These are phyloP conservation scores for Endogone sp. DNA, from an alignment of 192 early-diverging fungal species.

Conservation along the genomic window DNA sequence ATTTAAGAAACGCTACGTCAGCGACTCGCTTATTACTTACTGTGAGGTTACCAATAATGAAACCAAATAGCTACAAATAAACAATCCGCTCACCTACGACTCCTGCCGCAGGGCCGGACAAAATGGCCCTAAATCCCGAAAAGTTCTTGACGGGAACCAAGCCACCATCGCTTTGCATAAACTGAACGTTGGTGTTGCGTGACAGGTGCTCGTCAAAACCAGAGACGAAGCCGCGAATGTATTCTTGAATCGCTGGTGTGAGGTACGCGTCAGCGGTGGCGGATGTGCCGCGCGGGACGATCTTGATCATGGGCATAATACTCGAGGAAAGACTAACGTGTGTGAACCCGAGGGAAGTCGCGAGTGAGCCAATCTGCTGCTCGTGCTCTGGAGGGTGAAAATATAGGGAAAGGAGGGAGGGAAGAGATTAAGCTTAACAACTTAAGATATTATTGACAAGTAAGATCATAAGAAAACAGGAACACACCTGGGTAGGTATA, in stretches of 20 bases:
- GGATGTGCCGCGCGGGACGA: conserved; percentile 89
- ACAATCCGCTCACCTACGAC: conserved; percentile 72
- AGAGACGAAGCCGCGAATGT: conserved; percentile 78
- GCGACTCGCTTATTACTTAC: conserved; percentile 9
- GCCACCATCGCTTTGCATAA: conserved; percentile 99
- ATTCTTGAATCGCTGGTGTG: conserved; percentile 85
- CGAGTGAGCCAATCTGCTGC: conserved; percentile 57
- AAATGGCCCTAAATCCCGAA: conserved; percentile 82
- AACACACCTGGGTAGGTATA: conserved; percentile 77
- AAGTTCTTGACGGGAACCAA: conserved; percentile 83
- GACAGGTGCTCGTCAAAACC: conserved; percentile 78
- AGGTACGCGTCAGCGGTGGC: conserved; percentile 92
- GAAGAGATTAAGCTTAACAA: not conserved
- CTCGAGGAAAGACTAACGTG: conserved; percentile 80
- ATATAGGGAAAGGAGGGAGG: too few relatives aligned
- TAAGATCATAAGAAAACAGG: conserved; percentile 2
- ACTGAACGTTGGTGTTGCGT: conserved; percentile 59
- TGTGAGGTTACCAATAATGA: conserved; percentile 9
- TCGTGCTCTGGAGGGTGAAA: conserved; percentile 63
- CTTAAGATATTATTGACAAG: not conserved
- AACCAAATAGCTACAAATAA: conserved; percentile 44
- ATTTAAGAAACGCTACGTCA: not conserved
- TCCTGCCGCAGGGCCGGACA: conserved; percentile 94
- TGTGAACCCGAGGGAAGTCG: conserved; percentile 71
- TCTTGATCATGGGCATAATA: conserved; percentile 92